Conservation (phyloP, 2,329 filamentous ascomycete genomes). For the Clarireedia homoeocarpa region DNA sequence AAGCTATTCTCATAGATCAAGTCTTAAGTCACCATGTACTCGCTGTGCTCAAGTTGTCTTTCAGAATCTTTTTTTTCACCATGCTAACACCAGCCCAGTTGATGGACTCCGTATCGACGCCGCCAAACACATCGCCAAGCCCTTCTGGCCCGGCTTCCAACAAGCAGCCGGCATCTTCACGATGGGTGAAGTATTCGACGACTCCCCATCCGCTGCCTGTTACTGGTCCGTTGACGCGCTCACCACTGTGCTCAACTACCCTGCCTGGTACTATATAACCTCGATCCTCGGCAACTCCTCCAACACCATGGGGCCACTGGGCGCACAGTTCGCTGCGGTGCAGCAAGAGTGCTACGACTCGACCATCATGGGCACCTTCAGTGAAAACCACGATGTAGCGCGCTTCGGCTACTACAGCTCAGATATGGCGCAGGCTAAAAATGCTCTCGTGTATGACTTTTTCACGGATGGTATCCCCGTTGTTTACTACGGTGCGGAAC, state of each 20-base stretch:
- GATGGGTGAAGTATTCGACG: conserved; percentile 52
- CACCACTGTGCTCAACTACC: conserved; percentile 17
- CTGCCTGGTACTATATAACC: conserved; percentile 33
- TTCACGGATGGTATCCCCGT: conserved; percentile 43
- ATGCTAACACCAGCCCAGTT: conserved; percentile 14
- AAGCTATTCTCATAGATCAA: not conserved
- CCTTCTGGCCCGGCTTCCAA: conserved; percentile 48
- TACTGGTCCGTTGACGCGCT: conserved; percentile 10
- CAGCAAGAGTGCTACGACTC: conserved; percentile 30
- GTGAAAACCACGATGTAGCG: conserved; percentile 36
- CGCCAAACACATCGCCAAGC: conserved; percentile 37
- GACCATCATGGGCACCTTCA: conserved; percentile 32
- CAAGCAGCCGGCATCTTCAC: conserved; percentile 47
- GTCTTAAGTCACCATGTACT: not conserved
- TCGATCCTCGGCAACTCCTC: conserved; percentile 30
- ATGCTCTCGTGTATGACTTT: conserved; percentile 39
- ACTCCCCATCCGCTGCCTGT: conserved; percentile 39
- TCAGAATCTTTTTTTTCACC: too few species aligned
- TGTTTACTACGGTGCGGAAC: conserved; percentile 44
- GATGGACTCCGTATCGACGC: conserved; percentile 44
- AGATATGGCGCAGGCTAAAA: conserved; percentile 32
- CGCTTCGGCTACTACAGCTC: conserved; percentile 30
- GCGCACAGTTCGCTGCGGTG: conserved; percentile 26
- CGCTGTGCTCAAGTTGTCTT: too few species aligned
- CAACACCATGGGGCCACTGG: conserved; percentile 18